Conservation (phyloP, 345 rosid species). For the Salix koriyanagi region DNA sequence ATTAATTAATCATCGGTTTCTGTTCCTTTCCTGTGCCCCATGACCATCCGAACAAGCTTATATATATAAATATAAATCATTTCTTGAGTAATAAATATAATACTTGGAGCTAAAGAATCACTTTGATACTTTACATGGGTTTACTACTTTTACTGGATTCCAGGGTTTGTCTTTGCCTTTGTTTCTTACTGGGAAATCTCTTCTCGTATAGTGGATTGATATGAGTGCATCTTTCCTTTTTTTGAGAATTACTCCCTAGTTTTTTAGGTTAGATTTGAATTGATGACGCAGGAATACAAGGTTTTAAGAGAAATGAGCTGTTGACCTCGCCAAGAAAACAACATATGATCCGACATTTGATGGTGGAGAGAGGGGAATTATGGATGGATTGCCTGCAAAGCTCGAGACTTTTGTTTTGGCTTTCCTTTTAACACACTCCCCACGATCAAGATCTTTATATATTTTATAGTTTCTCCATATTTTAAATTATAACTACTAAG, state of each 20-base stretch:
- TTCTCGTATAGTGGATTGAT: constrained; percentile 1
- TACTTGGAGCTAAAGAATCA: constrained; percentile 10
- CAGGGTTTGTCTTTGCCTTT: constrained; percentile 23
- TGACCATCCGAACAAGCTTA: constrained; percentile 1
- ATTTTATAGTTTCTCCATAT: not conserved
- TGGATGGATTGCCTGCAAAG: constrained; percentile 35
- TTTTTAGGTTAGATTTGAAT: not conserved
- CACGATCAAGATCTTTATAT: constrained; percentile 5
- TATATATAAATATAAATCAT: not conserved
- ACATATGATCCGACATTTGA: constrained; percentile 40
- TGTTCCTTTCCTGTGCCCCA: constrained; percentile 9
- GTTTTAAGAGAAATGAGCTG: constrained; percentile 6
- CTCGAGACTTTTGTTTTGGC: constrained; percentile 33
- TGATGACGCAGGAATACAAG: not conserved
- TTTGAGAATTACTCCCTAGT: not conserved
- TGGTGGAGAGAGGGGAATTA: constrained; percentile 40
- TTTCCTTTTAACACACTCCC: constrained; percentile 24
- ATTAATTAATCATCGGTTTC: not conserved
- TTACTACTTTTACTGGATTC: constrained; percentile 39
- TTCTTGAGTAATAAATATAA: constrained; percentile 6
- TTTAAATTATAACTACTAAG: constrained; percentile 2
- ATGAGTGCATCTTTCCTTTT: not conserved
- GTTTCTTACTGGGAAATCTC: constrained; percentile 2
- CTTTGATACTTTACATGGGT: constrained; percentile 25
- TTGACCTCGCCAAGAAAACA: constrained; percentile 23